Percentiles rank a stretch among this genome's conserved stretches.
These are phyloP conservation scores for Cyclotella atomus DNA, from an alignment of 108 stramenopile species.

Conservation along the genomic window DNA sequence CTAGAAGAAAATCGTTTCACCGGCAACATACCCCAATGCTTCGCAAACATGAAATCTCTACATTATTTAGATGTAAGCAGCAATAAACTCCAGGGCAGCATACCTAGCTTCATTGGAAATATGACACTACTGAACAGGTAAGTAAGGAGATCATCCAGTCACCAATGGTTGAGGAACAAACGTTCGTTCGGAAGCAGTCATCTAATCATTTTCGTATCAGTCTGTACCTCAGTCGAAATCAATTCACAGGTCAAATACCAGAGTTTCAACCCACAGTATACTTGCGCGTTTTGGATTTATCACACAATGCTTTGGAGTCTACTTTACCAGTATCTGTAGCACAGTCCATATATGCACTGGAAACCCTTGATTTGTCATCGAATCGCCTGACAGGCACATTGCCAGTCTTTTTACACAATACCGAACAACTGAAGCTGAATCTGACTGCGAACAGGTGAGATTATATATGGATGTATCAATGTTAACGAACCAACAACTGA, in stretches of 20 bases:
- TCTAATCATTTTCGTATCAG: too few species aligned
- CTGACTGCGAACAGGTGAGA: slow-evolving; percentile 14
- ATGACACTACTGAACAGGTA: slow-evolving; percentile 37
- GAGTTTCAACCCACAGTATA: not conserved
- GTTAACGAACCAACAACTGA: not conserved
- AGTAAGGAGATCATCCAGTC: too few species aligned
- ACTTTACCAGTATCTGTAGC: not conserved
- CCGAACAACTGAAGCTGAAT: slow-evolving; percentile 4
- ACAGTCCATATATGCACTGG: not conserved
- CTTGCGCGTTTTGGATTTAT: slow-evolving; percentile 21
- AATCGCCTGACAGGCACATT: slow-evolving; percentile 22
- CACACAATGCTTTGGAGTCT: not conserved
- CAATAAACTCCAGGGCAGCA: not conserved
- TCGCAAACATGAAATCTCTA: not conserved
- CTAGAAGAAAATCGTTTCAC: slow-evolving; percentile 1
- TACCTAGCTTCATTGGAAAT: slow-evolving; percentile 28
- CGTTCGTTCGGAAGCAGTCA: too few species aligned
- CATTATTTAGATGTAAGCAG: not conserved
- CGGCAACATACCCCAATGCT: not conserved
- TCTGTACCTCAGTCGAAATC: slow-evolving; percentile 13
- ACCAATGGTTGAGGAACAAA: too few species aligned
- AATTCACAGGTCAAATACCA: slow-evolving; percentile 14
- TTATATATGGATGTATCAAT: too few species aligned
- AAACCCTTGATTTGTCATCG: slow-evolving; percentile 13
- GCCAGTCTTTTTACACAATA: not conserved